These are phyloP conservation scores for Takashimella koratensis DNA, from an alignment of 1,284 basidiomycete genomes.

Conservation along the genomic window DNA sequence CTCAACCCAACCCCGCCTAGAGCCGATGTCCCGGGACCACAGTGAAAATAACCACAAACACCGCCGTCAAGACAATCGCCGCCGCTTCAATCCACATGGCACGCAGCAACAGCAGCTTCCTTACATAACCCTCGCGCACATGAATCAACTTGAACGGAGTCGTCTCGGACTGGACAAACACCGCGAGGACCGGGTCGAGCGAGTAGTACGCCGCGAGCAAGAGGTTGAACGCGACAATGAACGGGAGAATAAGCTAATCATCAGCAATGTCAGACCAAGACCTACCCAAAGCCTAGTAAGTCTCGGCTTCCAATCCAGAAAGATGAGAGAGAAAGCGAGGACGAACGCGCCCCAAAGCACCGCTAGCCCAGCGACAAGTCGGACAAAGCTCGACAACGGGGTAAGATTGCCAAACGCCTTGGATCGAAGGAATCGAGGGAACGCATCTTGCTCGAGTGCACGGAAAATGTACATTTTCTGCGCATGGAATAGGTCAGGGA, in stretches of 20 bases:
- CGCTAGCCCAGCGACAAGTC: conserved; percentile 77
- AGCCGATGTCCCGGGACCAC: conserved; percentile 42
- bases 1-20: conserved; percentile 4
- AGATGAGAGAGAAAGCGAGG: conserved; percentile 84
- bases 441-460: conserved; percentile 96
- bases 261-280: conserved; percentile 25
- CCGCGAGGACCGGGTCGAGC: conserved; percentile 73
- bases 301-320: conserved; percentile 85
- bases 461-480: conserved; percentile 98
- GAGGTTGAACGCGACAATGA: conserved; percentile 81
- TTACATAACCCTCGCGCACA: conserved; percentile 88
- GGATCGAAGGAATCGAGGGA: conserved; percentile 87
- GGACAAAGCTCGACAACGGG: conserved; percentile 77
- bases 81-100: conserved; percentile 69
- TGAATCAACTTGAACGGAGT: conserved; percentile 84
- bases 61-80: conserved; percentile 33
- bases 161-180: conserved; percentile 49
- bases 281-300: conserved; percentile 89
- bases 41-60: conserved; percentile 43
- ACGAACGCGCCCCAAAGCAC: conserved; percentile 89
- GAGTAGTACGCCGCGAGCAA: conserved; percentile 94
- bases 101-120: conserved; percentile 77
- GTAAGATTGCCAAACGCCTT: conserved; percentile 98
- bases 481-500: conserved; percentile 94
- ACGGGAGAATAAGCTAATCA: conserved; percentile 83